Evolutionary conservation across 371 early-diverging fungal species (phyloP).

Genomic region (Zopfochytrium polystomum): DNA sequence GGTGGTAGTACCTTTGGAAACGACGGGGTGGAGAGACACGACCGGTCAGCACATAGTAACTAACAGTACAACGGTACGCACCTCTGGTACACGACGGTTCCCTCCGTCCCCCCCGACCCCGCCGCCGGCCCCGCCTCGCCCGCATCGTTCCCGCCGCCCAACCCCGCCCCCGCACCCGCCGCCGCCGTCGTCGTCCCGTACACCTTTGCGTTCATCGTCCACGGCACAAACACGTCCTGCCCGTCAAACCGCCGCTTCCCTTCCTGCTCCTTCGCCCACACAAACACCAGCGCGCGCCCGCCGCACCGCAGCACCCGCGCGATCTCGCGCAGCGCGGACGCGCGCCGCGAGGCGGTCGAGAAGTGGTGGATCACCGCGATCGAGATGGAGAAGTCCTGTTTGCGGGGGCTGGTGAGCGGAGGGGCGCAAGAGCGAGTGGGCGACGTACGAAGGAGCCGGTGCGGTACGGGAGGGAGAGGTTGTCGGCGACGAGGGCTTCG

Average conservation of each 20-base stretch:
- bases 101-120: conserved; percentile 18
- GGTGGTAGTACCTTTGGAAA: conserved; percentile 75
- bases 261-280: conserved; percentile 94
- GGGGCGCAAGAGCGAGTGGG: too few species aligned
- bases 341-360: conserved; percentile 72
- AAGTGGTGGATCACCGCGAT: conserved; percentile 98
- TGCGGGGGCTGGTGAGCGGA: too few species aligned
- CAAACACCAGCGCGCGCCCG: conserved; percentile 80
- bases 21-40: too few species aligned
- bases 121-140: conserved; percentile 24
- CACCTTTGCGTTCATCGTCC: conserved; percentile 55
- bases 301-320: conserved; percentile 69
- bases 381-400: conserved; percentile 90
- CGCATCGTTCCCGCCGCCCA: conserved; percentile 12
- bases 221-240: conserved; percentile 94
- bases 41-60: too few species aligned
- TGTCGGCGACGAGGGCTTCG: too few species aligned
- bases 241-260: conserved; percentile 67
- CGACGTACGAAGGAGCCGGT: conserved; percentile 61
- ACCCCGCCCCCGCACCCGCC: conserved; percentile 21
- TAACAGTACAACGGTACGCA: too few species aligned
- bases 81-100: conserved; percentile 56
- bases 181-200: conserved; percentile 20
- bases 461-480: conserved; percentile 73
- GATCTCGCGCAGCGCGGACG: conserved; percentile 68